phyloP scores from a whole-genome alignment of 2,329 filamentous ascomycete genomes.

The Dactylellina leptospora region DNA sequence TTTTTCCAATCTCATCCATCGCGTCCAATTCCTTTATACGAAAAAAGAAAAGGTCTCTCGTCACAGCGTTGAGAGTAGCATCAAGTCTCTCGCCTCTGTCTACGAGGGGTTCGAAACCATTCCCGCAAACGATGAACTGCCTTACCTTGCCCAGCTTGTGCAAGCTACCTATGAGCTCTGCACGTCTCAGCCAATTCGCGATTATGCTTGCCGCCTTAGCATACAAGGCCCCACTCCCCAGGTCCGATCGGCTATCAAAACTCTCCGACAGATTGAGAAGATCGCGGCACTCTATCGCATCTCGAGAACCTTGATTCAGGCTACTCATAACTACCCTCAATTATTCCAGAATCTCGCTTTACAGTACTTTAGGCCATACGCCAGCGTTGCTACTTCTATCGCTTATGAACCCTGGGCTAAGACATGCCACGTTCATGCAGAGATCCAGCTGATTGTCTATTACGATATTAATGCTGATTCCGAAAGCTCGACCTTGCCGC shows the following conservation, averaged over 20 bases:
- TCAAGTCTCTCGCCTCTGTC: conserved; percentile 4
- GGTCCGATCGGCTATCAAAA: conserved; percentile 26
- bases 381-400: conserved; percentile 11
- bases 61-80: neutral
- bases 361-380: conserved; percentile 16
- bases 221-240: conserved; percentile 25
- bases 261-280: conserved; percentile 34
- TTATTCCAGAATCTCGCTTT: conserved; percentile 20
- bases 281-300: conserved; percentile 30
- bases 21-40: conserved; percentile 34
- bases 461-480: conserved; percentile 58
- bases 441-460: conserved; percentile 64
- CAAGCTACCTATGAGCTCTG: conserved; percentile 16
- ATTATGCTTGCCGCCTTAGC: conserved; percentile 13
- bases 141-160: neutral
- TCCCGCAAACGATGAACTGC: neutral
- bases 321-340: neutral
- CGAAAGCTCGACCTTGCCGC: conserved; percentile 33
- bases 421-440: conserved; percentile 62
- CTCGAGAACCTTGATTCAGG: conserved; percentile 5
- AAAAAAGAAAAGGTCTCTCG: conserved; percentile 25
- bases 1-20: conserved; percentile 28
- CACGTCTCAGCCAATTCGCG: neutral
- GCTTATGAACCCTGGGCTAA: conserved; percentile 32
- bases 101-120: conserved; percentile 24